Evolutionary conservation across 2,329 filamentous ascomycete genomes (phyloP), one percentile per base, ranked within the genome.

Genomic region (Curvularia spicifera): DNA sequence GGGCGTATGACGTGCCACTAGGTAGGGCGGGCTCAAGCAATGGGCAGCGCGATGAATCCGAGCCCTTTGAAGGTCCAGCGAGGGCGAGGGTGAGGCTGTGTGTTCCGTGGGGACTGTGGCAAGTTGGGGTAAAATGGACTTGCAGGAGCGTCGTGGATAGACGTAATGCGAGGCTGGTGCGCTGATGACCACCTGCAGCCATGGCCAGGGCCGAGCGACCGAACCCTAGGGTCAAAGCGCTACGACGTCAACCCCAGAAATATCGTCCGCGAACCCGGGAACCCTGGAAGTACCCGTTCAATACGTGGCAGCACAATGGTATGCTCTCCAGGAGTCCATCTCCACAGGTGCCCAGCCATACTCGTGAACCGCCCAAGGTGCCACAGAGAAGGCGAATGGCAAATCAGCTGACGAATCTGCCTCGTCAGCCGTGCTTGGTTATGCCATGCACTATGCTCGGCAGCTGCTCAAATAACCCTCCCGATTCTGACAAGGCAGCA

Each of bases 81-180:
- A 59, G 37, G 29, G 42, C 46, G 52, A 42, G n/a, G 37, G n/a
- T 31, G 39, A 33, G 29, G 26, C 12, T 56, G 55, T 58, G 55
- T 39, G n/a, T 47, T 20, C 31, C 37, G 47, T 39, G 51, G 29
- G 51, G 37, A 47, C 37, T 54, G 58, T 57, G 57, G 49, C 57
- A 57, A 60, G 57, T 49, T 57, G 49, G 48, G 57, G 44, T 51
- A 50, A 47, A 51, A 56, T 53, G 45, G 26, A 28, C 51, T 54
- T 54, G 55, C 55, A 57, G 55, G 51, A 57, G 51, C 48, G 55
- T 45, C 40, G 51, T 46, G 46, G 51, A 56, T 56, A 56, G 56
- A 56, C 53, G 56, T 59, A 56, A 59, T 56, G 56, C 43, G 56
- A 55, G 53, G 56, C 51, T 56, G 56, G 56, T 56, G 46, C 51